These are phyloP conservation scores for Starmerella stellata DNA, from an alignment of 805 yeast species.

Conservation along the genomic window DNA sequence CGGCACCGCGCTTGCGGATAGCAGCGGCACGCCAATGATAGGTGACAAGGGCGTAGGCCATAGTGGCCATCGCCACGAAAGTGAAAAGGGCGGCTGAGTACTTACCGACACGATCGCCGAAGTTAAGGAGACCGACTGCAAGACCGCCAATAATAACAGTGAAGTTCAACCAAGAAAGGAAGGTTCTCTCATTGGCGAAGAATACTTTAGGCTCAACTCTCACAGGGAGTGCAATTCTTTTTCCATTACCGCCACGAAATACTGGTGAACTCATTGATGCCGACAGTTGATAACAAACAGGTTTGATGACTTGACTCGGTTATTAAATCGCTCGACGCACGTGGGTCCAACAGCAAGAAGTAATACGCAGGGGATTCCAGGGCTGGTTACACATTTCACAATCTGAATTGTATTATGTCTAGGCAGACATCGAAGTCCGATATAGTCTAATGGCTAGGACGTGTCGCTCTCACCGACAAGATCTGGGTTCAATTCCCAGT, in stretches of 20 bases:
- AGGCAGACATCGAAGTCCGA: constrained; percentile 27
- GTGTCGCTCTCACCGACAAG: constrained; percentile 73
- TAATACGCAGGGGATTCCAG: too few species aligned
- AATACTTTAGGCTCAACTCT: constrained; percentile 98
- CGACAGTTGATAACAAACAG: background rate
- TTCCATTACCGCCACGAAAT: constrained; percentile 56
- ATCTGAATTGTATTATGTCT: too few species aligned
- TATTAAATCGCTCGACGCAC: background rate
- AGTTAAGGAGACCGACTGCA: constrained; percentile 87
- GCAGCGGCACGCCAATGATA: constrained; percentile 99
- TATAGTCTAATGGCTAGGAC: constrained; percentile 71
- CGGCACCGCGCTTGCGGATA: constrained; percentile 89
- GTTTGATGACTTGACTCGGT: background rate
- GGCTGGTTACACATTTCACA: too few species aligned
- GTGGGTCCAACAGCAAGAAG: too few species aligned
- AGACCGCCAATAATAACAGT: constrained; percentile 95
- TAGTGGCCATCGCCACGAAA: constrained; percentile 90
- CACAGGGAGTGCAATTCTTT: constrained; percentile 93
- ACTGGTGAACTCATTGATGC: constrained; percentile 33
- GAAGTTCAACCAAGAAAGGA: constrained; percentile 93
- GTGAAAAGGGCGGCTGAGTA: constrained; percentile 89
- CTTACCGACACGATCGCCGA: constrained; percentile 87
- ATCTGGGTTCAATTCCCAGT: constrained; percentile 25
- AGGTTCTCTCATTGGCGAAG: constrained; percentile 97
- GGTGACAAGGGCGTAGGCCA: constrained; percentile 86